A percentile compares a stretch with the other conserved stretches of the same genome.
Conservation (phyloP, 176 grass and related monocot genomes). For the Tillandsia leiboldiana region DNA sequence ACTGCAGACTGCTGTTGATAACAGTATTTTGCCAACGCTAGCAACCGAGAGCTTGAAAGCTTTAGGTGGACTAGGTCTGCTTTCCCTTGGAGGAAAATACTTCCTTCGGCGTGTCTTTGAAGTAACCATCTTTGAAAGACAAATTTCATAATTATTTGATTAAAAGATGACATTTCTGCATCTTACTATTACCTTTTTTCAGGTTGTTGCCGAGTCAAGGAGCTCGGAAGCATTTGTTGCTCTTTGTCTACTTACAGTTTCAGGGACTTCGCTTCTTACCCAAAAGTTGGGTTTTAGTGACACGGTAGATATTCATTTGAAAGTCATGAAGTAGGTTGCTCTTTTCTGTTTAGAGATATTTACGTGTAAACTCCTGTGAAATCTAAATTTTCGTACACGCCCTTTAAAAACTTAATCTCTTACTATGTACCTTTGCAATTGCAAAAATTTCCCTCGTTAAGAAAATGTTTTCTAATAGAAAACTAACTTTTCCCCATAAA, state of each 20-base stretch:
- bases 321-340: neutral
- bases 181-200: conserved; percentile 8
- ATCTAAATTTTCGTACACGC: no score
- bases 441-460: no score
- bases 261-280: conserved; percentile 94
- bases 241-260: conserved; percentile 81
- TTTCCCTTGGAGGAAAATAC: conserved; percentile 93
- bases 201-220: conserved; percentile 96
- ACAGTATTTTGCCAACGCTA: conserved; percentile 78
- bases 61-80: conserved; percentile 83
- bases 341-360: no score
- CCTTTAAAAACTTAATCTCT: no score
- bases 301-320: conserved; percentile 46
- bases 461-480: no score
- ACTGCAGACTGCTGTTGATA: conserved; percentile 52
- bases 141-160: conserved; percentile 6
- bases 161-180: neutral
- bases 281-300: conserved; percentile 95
- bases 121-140: conserved; percentile 21
- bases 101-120: conserved; percentile 84
- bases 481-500: no score
- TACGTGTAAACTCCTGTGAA: no score
- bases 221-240: conserved; percentile 99
- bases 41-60: conserved; percentile 87
- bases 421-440: no score